Evolutionary conservation across 768 basidiomycete genomes (phyloP).

Genomic region (Trametes elegans): DNA sequence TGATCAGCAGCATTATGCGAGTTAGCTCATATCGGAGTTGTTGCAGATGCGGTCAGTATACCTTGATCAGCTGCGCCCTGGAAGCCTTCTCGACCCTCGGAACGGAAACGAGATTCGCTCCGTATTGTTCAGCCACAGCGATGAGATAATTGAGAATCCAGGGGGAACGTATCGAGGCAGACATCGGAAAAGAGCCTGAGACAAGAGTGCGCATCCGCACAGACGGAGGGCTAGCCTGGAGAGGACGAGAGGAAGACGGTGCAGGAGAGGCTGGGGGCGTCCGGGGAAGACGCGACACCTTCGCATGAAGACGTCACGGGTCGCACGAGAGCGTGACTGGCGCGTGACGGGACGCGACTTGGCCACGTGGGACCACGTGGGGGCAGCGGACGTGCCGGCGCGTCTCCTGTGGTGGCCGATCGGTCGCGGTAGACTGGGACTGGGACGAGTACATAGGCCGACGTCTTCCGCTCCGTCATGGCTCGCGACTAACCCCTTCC

Average conservation of each 20-base stretch:
- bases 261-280: neutral
- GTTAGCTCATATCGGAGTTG: no score
- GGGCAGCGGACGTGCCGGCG: neutral
- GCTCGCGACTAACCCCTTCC: neutral
- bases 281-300: neutral
- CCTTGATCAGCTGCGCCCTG: constrained; percentile 62
- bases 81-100: constrained; percentile 38
- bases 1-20: constrained; percentile 24
- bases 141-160: constrained; percentile 62
- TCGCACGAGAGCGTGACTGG: constrained; percentile 2
- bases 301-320: neutral
- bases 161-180: constrained; percentile 37
- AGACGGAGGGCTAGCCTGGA: neutral
- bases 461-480: constrained; percentile 4
- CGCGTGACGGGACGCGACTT: constrained; percentile 15
- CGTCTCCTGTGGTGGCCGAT: neutral
- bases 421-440: neutral
- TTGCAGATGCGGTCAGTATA: constrained; percentile 20
- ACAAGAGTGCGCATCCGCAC: neutral
- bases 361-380: neutral
- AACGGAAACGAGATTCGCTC: constrained; percentile 40
- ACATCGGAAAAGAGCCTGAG: constrained; percentile 29
- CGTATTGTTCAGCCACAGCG: constrained; percentile 48
- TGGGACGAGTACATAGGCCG: neutral
- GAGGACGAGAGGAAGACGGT: neutral